Percentiles rank a stretch among this genome's conserved stretches.
Conservation (phyloP, 2,329 filamentous ascomycete genomes). For the Fusarium sambucinum region DNA sequence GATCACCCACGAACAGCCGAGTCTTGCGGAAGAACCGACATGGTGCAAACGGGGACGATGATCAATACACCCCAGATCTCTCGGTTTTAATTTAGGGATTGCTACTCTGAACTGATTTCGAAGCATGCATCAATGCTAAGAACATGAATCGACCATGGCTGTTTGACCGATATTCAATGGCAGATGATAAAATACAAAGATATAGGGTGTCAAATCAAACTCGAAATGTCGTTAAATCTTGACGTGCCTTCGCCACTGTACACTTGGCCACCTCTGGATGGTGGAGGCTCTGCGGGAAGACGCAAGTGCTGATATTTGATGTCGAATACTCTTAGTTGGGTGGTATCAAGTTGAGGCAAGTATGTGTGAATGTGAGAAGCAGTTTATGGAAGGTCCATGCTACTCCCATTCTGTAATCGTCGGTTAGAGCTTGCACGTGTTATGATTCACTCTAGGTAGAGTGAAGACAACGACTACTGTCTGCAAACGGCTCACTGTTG, state of each 20-base stretch:
- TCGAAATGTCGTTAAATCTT: neutral
- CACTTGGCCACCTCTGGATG: slow-evolving; percentile 38
- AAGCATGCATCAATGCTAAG: neutral
- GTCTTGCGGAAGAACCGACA: slow-evolving; percentile 16
- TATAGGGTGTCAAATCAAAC: neutral
- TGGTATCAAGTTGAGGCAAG: slow-evolving; percentile 36
- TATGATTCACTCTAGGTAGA: neutral
- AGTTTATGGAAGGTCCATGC: neutral
- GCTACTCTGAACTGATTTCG: neutral
- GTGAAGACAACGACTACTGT: neutral
- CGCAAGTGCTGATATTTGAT: slow-evolving; percentile 15
- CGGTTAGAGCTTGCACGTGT: neutral
- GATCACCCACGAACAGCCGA: slow-evolving; percentile 30
- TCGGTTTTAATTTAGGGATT: neutral
- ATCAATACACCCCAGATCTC: slow-evolving; percentile 9
- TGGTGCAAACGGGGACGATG: slow-evolving; percentile 8
- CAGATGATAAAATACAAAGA: neutral
- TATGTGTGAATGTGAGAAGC: slow-evolving; percentile 28
- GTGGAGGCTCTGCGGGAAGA: slow-evolving; percentile 43
- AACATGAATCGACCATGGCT: neutral
- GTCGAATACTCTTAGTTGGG: slow-evolving; percentile 20
- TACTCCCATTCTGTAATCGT: neutral
- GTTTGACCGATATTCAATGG: slow-evolving; percentile 4
- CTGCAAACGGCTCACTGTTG: neutral
- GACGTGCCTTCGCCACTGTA: slow-evolving; percentile 26